Evolutionary conservation across 371 early-diverging fungal genomes (phyloP).

Genomic region (Mucor plumbeus): DNA sequence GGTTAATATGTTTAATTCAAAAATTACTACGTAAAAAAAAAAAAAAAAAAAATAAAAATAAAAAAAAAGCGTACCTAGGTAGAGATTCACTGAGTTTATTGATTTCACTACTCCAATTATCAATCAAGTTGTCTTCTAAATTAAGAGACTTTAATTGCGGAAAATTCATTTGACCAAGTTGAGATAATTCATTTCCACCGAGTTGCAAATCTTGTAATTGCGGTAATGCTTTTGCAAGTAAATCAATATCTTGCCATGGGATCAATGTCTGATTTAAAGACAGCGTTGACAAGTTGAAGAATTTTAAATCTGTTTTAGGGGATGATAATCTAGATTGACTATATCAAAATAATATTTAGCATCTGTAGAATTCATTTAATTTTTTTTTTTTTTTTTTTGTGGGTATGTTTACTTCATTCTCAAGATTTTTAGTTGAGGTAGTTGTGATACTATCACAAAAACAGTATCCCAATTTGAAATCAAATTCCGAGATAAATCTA

Average conservation of each 20-base stretch:
- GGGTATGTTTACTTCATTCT: conserved; percentile 63
- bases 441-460: conserved; percentile 61
- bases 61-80: neutral
- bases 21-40: neutral
- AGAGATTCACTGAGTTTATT: neutral
- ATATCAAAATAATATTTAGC: neutral
- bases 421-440: conserved; percentile 60
- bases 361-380: neutral
- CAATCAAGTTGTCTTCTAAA: conserved; percentile 68
- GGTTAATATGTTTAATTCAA: no score
- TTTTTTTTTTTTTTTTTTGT: neutral
- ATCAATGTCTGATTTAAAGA: conserved; percentile 30
- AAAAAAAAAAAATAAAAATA: neutral
- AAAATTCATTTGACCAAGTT: conserved; percentile 42
- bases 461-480: conserved; percentile 66
- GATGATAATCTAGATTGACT: conserved; percentile 37
- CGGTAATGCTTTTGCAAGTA: conserved; percentile 57
- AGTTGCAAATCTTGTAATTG: conserved; percentile 68
- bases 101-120: conserved; percentile 56
- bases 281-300: conserved; percentile 43
- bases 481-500: conserved; percentile 77
- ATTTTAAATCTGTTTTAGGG: conserved; percentile 39
- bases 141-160: conserved; percentile 61
- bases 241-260: conserved; percentile 39
- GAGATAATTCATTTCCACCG: conserved; percentile 60